These are phyloP conservation scores for Sergeia podlipaevii DNA, from an alignment of 208 protist species.

Conservation along the genomic window DNA sequence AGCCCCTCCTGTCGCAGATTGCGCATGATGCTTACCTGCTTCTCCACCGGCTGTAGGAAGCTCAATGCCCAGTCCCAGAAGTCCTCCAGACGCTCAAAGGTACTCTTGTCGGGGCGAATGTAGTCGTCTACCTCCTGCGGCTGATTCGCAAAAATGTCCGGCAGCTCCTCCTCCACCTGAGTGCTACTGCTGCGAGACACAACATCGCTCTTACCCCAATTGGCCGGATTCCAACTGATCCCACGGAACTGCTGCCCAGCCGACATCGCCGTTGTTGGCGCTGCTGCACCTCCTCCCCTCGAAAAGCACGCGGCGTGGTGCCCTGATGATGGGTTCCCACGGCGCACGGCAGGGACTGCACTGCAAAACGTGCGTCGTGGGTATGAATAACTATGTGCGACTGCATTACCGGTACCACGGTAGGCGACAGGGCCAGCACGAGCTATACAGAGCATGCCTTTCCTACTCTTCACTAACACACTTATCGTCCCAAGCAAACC, in stretches of 20 bases:
- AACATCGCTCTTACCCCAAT: conserved; percentile 25
- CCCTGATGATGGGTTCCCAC: too few species aligned
- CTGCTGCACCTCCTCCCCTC: background rate
- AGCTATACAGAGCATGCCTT: too few species aligned
- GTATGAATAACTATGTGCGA: too few species aligned
- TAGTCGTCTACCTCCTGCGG: conserved; percentile 85
- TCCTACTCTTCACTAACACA: too few species aligned
- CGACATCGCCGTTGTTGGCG: background rate
- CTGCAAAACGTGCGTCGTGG: too few species aligned
- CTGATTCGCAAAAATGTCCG: conserved; percentile 81
- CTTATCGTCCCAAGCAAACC: too few species aligned
- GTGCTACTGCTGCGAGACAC: conserved; percentile 28
- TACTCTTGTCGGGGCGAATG: conserved; percentile 78
- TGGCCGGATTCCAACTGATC: conserved; percentile 66
- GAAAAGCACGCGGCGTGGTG: too few species aligned
- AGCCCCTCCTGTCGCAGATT: conserved; percentile 63
- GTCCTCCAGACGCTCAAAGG: conserved; percentile 81
- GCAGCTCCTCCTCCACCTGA: conserved; percentile 77
- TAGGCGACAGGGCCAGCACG: too few species aligned
- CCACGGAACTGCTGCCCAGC: conserved; percentile 18
- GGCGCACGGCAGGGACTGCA: too few species aligned
- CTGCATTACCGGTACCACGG: too few species aligned
- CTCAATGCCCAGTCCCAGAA: conserved; percentile 85
- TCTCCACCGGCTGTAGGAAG: conserved; percentile 84
- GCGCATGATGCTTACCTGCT: conserved; percentile 84